Conservation (phyloP, 1,139 yeast species). For the Eremothecium coryli region DNA sequence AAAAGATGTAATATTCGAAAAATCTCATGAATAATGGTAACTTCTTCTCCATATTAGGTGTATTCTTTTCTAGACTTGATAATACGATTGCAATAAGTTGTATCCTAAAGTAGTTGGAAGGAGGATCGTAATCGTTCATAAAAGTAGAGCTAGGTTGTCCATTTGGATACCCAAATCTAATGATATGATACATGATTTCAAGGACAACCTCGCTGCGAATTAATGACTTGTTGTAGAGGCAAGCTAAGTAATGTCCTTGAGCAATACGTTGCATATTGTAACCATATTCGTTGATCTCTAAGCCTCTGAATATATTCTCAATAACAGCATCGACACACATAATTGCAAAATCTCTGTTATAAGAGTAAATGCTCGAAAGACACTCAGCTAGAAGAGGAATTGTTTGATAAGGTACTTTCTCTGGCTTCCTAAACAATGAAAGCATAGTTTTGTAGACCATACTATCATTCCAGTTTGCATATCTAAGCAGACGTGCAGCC, state of each 20-base stretch:
- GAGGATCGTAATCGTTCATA: constrained; percentile 43
- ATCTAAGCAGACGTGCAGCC: constrained; percentile 37
- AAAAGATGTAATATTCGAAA: constrained; percentile 65
- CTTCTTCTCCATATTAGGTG: constrained; percentile 22
- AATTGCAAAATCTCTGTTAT: constrained; percentile 36
- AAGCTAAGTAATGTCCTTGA: constrained; percentile 51
- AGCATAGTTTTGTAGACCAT: constrained; percentile 37
- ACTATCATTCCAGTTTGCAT: constrained; percentile 41
- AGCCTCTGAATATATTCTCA: constrained; percentile 55
- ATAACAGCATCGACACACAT: constrained; percentile 53
- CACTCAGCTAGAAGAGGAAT: constrained; percentile 44
- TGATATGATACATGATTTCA: constrained; percentile 48
- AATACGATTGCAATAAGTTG: constrained; percentile 42
- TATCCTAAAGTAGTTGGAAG: constrained; percentile 64
- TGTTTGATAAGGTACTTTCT: constrained; percentile 50
- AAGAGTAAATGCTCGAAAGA: constrained; percentile 33
- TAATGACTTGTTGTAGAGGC: constrained; percentile 43
- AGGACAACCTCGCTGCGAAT: constrained; percentile 41
- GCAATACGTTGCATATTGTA: constrained; percentile 55
- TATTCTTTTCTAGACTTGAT: constrained; percentile 16
- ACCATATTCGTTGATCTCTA: constrained; percentile 57
- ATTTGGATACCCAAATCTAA: constrained; percentile 60
- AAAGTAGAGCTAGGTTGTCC: constrained; percentile 46
- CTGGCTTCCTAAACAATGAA: constrained; percentile 54
- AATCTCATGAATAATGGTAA: constrained; percentile 45